phyloP scores from a whole-genome alignment of 2,329 filamentous ascomycete genomes.

The Trichothecium sympodiale region DNA sequence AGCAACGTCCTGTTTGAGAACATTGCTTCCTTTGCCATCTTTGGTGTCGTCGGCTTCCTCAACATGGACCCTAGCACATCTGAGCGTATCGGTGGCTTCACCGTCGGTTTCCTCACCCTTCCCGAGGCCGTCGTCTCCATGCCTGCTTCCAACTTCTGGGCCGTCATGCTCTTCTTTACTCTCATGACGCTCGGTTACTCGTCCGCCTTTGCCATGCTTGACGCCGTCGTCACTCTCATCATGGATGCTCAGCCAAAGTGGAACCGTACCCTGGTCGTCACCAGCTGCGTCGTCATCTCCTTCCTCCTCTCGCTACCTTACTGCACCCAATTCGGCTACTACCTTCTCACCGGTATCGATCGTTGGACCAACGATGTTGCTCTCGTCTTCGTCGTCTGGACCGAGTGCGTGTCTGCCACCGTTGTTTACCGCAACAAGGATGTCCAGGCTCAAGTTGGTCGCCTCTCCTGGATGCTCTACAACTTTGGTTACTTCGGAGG shows the following conservation, averaged over 20 bases:
- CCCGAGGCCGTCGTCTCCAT: conserved; percentile 45
- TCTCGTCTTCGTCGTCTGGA: conserved; percentile 42
- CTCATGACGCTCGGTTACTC: conserved; percentile 46
- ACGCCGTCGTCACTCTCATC: conserved; percentile 41
- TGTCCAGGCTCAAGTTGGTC: conserved; percentile 30
- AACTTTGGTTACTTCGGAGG: conserved; percentile 42
- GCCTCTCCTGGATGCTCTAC: conserved; percentile 30
- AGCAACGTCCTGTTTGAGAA: conserved; percentile 48
- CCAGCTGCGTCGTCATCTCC: conserved; percentile 32
- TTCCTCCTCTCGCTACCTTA: conserved; percentile 45
- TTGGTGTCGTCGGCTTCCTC: conserved; percentile 42
- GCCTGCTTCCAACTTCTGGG: conserved; percentile 47
- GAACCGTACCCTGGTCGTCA: conserved; percentile 37
- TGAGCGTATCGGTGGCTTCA: conserved; percentile 37
- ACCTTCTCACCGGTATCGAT: conserved; percentile 42
- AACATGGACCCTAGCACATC: conserved; percentile 22
- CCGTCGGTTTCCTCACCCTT: conserved; percentile 46
- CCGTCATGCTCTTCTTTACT: conserved; percentile 46
- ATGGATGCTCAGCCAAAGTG: conserved; percentile 39
- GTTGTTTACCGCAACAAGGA: conserved; percentile 41
- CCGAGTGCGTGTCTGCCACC: conserved; percentile 39
- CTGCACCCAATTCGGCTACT: conserved; percentile 46
- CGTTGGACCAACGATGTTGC: conserved; percentile 44
- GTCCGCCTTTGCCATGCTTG: conserved; percentile 48
- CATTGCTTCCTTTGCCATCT: conserved; percentile 34